These are phyloP conservation scores for Houttuynia cordata DNA, from an alignment of 164 flowering plant genomes.

Conservation along the genomic window DNA sequence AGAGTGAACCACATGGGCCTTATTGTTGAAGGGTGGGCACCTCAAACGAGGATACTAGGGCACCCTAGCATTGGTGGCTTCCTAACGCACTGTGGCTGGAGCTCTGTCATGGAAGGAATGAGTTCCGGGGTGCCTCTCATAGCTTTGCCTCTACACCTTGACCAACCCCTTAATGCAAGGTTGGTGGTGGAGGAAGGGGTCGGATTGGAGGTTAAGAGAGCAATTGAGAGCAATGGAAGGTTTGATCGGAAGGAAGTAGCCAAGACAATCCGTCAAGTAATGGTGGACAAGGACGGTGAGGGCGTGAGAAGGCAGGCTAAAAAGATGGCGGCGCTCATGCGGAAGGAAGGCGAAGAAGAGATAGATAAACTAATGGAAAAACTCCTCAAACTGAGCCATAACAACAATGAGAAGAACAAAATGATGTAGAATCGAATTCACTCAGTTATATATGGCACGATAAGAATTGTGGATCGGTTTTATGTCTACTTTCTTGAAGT, in stretches of 20 bases:
- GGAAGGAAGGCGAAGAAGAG: background rate
- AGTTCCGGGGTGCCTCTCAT: conserved; percentile 19
- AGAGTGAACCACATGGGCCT: conserved; percentile 3
- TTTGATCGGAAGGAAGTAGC: conserved; percentile 3
- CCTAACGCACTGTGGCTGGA: conserved; percentile 28
- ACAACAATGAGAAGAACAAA: background rate
- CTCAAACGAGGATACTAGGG: conserved; percentile 13
- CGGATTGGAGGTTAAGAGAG: conserved; percentile 18
- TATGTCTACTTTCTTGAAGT: no score
- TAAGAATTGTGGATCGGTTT: no score
- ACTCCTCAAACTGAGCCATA: background rate
- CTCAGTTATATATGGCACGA: no score
- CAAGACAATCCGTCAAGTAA: background rate
- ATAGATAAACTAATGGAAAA: background rate
- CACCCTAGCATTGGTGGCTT: conserved; percentile 25
- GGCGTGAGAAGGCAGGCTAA: background rate
- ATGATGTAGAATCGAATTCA: no score
- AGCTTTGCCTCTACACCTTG: conserved; percentile 26
- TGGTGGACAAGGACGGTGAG: background rate
- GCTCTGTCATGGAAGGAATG: conserved; percentile 20
- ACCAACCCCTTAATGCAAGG: conserved; percentile 23
- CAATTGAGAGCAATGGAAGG: conserved; percentile 6
- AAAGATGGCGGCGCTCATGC: background rate
- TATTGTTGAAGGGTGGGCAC: conserved; percentile 28
- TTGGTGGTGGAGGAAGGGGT: conserved; percentile 19